Base-by-base conservation (phyloP, 1,284 basidiomycete species). In the Trichosporon sp. region DNA sequence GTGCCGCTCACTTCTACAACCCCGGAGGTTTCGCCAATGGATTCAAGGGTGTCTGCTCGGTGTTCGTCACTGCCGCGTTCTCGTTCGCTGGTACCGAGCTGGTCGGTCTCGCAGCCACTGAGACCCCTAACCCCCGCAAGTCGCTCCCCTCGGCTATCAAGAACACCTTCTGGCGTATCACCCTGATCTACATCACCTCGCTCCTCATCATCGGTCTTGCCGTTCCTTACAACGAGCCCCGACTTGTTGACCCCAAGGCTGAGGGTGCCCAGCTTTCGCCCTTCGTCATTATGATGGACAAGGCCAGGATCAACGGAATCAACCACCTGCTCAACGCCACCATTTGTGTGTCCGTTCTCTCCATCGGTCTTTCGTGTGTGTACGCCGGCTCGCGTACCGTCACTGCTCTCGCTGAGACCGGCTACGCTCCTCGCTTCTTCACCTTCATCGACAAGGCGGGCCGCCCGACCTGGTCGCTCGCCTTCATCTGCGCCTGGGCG, bases 11-110 rank as follows among this genome's bases (percentile, higher is more conserved):
- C 59, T 81, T 72, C 74, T 65, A 72, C 8, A 62, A 75, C 62
- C 80, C 80, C 0, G 81, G 80, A 27, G 75, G 75, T 0, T 77
- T 81, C 46, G 73, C 79, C 1, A 81, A 81, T 64, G 81, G 81
- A 0, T 81, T 82, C 80, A 80, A 81, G 64, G 81, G 80, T 56
- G 75, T 80, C 54, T 79, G 78, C 63, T 65, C 71, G 6, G 65
- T 68, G 23, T 70, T 71, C 44, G 69, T 69, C 56, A 75, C 72
- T 46, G 90, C 91, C 9, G 90, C 90, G 1, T 94, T 94, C 83
- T 89, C 88, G 11, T 93, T 93, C 88, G 82, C 86, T 87, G 71
- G 68, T 33, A 57, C 58, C 14, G 62, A 64, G 57, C 58, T 65
- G 25, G 58, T 64, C 37, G 60, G 60, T 13, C 62, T 64, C 31